These are phyloP conservation scores for Fusarium marasasianum DNA, from an alignment of 2,329 filamentous ascomycete genomes.

Conservation along the genomic window DNA sequence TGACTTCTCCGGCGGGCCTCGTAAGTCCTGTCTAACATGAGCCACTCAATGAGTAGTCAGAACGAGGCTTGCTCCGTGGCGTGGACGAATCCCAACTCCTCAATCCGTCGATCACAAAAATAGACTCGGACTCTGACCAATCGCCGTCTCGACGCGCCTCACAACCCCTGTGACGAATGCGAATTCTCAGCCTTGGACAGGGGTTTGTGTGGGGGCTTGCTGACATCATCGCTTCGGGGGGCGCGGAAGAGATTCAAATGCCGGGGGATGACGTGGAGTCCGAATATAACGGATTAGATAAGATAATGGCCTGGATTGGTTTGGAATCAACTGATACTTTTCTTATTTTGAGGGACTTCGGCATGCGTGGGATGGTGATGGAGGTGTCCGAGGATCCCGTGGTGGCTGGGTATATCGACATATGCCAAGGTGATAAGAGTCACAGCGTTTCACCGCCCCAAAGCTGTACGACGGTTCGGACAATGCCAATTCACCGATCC, in stretches of 20 bases:
- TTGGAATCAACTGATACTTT: not conserved
- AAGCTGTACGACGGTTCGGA: not conserved
- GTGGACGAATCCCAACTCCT: not conserved
- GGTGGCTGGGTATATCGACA: not conserved
- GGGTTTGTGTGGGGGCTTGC: conserved; percentile 8
- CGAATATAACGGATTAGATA: not conserved
- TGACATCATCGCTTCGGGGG: not conserved
- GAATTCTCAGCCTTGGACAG: conserved; percentile 1
- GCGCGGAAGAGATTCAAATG: not conserved
- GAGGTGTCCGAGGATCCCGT: not conserved
- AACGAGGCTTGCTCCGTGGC: conserved; percentile 6
- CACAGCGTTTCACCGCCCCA: not conserved
- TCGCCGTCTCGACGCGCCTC: not conserved
- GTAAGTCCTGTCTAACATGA: conserved; percentile 1
- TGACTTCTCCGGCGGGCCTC: not conserved
- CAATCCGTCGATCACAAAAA: conserved; percentile 1
- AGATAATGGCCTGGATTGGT: not conserved
- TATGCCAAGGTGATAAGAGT: not conserved
- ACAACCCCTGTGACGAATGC: not conserved
- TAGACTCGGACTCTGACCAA: conserved; percentile 3
- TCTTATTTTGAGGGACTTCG: not conserved
- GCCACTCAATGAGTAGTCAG: conserved; percentile 7
- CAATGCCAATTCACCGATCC: not conserved
- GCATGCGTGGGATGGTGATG: not conserved
- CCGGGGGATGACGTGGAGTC: not conserved